These are phyloP conservation scores for Rhodotorula sp. DNA, from an alignment of 1,284 basidiomycete genomes.

Conservation along the genomic window DNA sequence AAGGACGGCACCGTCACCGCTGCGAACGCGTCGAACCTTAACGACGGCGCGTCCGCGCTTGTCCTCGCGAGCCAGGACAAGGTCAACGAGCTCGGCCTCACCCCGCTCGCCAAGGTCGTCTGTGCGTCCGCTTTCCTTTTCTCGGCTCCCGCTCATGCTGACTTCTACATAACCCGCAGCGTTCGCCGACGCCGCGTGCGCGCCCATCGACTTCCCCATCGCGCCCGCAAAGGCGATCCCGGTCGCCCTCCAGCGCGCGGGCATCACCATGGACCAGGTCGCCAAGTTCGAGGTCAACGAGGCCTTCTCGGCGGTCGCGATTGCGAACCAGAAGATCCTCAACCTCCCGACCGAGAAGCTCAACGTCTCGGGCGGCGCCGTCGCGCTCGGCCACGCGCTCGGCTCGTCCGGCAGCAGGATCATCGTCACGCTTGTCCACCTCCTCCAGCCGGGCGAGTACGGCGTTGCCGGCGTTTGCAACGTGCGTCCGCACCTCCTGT, in stretches of 20 bases:
- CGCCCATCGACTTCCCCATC: slow-evolving; percentile 94
- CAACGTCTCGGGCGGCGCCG: slow-evolving; percentile 77
- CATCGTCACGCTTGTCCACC: slow-evolving; percentile 89
- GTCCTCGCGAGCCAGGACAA: slow-evolving; percentile 52
- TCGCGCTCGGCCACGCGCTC: slow-evolving; percentile 69
- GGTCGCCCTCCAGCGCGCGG: slow-evolving; percentile 81
- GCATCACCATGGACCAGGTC: slow-evolving; percentile 80
- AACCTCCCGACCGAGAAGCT: slow-evolving; percentile 74
- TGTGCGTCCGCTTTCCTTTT: slow-evolving; percentile 39
- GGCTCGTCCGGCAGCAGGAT: slow-evolving; percentile 88
- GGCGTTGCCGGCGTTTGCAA: slow-evolving; percentile 98
- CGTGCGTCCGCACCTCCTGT: slow-evolving; percentile 49
- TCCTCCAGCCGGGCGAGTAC: slow-evolving; percentile 91
- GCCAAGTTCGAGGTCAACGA: slow-evolving; percentile 94
- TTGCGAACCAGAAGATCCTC: slow-evolving; percentile 53
- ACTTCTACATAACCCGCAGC: slow-evolving; percentile 57
- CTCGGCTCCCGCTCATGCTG: slow-evolving; percentile 12
- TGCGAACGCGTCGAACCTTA: slow-evolving; percentile 55
- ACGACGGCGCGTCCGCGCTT: slow-evolving; percentile 55
- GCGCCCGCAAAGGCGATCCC: slow-evolving; percentile 93
- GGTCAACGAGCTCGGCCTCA: slow-evolving; percentile 48
- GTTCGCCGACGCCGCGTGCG: slow-evolving; percentile 94
- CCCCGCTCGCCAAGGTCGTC: slow-evolving; percentile 54
- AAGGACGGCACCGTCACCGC: slow-evolving; percentile 56
- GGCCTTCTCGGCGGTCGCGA: slow-evolving; percentile 53